Evolutionary conservation across 2,329 filamentous ascomycete genomes (phyloP).

Genomic region (Decorospora gaudefroyi): DNA sequence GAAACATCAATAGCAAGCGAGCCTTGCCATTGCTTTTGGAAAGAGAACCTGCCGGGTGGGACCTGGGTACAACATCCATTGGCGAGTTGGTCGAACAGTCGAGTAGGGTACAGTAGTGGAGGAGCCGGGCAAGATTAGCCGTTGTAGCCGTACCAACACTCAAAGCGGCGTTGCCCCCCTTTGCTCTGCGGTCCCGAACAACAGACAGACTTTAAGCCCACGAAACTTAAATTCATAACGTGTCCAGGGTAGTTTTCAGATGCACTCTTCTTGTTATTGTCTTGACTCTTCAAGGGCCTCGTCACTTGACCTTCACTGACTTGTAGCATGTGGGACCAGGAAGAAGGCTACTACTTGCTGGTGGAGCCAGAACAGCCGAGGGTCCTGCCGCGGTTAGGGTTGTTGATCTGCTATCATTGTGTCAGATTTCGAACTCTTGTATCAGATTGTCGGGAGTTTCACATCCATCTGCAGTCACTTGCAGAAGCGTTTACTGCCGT

Average conservation of each 20-base stretch:
- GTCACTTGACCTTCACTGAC: no score
- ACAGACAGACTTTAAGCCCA: no score
- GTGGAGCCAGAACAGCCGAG: slow-evolving; percentile 3
- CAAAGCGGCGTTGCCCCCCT: slow-evolving; percentile 6
- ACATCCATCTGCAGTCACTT: slow-evolving; percentile 37
- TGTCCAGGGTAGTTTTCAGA: slow-evolving; percentile 2
- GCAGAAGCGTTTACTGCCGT: slow-evolving; percentile 22
- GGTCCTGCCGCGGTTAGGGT: slow-evolving; percentile 5
- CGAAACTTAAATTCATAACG: slow-evolving; percentile 4
- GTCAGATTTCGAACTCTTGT: slow-evolving; percentile 40
- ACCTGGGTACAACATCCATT: slow-evolving; percentile 3
- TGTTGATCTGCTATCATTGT: slow-evolving; percentile 40
- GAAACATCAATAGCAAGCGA: slow-evolving; percentile 14
- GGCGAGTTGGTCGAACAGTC: slow-evolving; percentile 19
- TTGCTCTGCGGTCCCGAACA: no score
- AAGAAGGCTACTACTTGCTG: slow-evolving; percentile 2
- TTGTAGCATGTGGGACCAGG: slow-evolving; percentile 12
- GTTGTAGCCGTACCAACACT: slow-evolving; percentile 14
- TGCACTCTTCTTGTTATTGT: background rate
- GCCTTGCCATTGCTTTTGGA: slow-evolving; percentile 5
- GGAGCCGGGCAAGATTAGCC: slow-evolving; percentile 31
- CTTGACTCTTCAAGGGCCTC: no score
- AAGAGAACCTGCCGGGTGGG: no score
- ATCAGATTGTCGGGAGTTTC: slow-evolving; percentile 45
- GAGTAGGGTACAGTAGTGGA: slow-evolving; percentile 6